These are phyloP conservation scores for Ampelocalamus luodianensis DNA, from an alignment of 176 grass and related monocot species.

Conservation along the genomic window DNA sequence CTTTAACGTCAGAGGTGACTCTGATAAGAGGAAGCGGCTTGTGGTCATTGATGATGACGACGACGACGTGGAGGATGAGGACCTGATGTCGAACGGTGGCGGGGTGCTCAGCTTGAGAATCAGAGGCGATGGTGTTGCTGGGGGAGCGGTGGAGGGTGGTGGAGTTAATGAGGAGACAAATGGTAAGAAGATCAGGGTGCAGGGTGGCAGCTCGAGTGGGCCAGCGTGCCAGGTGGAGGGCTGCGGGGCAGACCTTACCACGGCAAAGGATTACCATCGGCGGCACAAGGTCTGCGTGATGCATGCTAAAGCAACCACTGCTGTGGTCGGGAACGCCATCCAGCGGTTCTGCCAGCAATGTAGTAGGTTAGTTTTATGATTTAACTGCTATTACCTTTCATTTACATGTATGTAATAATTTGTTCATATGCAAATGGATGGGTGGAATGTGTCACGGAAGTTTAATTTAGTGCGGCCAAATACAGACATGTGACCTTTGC, in stretches of 20 bases:
- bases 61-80: slow-evolving; percentile 17
- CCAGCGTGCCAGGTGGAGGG: slow-evolving; percentile 83
- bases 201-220: slow-evolving; percentile 58
- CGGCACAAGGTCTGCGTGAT: slow-evolving; percentile 97
- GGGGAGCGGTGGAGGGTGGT: neutral
- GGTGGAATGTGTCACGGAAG: slow-evolving; percentile 12
- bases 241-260: slow-evolving; percentile 71
- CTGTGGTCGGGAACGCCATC: slow-evolving; percentile 68
- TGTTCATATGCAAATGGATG: neutral
- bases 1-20: slow-evolving; percentile 38
- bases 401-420: neutral
- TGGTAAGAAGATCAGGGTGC: slow-evolving; percentile 77
- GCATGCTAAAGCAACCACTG: slow-evolving; percentile 90
- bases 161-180: slow-evolving; percentile 53
- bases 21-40: slow-evolving; percentile 79
- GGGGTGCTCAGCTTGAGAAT: slow-evolving; percentile 61
- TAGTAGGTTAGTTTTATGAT: slow-evolving; percentile 68
- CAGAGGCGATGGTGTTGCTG: slow-evolving; percentile 13
- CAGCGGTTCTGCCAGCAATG: slow-evolving; percentile 99
- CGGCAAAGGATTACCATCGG: slow-evolving; percentile 86
- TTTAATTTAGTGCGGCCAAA: slow-evolving; percentile 12
- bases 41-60: slow-evolving; percentile 48
- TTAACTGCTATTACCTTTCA: slow-evolving; percentile 21
- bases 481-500: neutral
- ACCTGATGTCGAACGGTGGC: slow-evolving; percentile 12